These are phyloP conservation scores for Cruciata laevipes DNA, from an alignment of 257 asterid genomes.

Conservation along the genomic window DNA sequence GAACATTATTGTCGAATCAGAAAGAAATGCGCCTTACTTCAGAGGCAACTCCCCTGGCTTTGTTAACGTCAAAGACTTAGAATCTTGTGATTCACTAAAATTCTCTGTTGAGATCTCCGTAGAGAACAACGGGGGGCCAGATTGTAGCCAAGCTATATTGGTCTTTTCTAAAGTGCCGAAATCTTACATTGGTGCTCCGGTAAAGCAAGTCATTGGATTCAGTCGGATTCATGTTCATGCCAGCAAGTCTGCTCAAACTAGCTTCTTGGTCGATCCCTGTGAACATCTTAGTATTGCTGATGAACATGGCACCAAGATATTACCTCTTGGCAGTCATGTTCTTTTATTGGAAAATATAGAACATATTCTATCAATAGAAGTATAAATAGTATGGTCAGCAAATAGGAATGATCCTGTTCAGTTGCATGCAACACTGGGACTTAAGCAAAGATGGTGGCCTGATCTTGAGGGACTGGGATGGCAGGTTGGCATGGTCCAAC, in stretches of 20 bases:
- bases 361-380: constrained; percentile 47
- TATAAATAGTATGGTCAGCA: constrained; percentile 22
- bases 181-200: constrained; percentile 40
- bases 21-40: constrained; percentile 25
- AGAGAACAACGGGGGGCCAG: constrained; percentile 50
- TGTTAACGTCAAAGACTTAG: constrained; percentile 41
- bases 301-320: constrained; percentile 48
- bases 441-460: constrained; percentile 4
- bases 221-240: constrained; percentile 39
- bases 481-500: constrained; percentile 13
- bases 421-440: constrained; percentile 5
- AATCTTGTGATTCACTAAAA: constrained; percentile 42
- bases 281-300: constrained; percentile 73
- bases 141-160: constrained; percentile 60
- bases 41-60: constrained; percentile 23
- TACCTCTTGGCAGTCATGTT: constrained; percentile 67
- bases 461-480: constrained; percentile 5
- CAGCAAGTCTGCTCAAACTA: constrained; percentile 24
- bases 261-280: constrained; percentile 68
- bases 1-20: constrained; percentile 17
- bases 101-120: constrained; percentile 52
- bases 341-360: constrained; percentile 40
- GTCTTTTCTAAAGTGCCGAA: constrained; percentile 41
- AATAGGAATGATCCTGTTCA: constrained; percentile 15
- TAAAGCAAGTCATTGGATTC: constrained; percentile 58